These are phyloP conservation scores for Fraxinus albicans DNA, from an alignment of 305 asterid species.

Conservation along the genomic window DNA sequence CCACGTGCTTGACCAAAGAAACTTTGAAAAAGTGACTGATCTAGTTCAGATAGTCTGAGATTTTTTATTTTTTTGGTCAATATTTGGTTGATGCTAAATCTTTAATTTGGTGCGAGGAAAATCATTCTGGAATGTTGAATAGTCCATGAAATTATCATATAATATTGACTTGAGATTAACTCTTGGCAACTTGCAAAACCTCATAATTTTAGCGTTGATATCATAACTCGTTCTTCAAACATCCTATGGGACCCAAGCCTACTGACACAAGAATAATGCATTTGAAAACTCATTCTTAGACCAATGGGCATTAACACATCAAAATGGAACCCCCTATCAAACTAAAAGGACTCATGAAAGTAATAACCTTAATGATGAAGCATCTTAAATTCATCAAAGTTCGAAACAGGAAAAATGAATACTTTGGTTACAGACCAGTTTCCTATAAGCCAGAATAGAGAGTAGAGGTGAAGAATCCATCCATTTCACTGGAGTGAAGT, in stretches of 20 bases:
- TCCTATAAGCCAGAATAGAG: background rate
- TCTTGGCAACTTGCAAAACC: background rate
- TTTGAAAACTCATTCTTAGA: background rate
- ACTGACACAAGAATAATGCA: background rate
- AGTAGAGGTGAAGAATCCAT: background rate
- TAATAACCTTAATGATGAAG: background rate
- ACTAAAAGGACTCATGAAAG: background rate
- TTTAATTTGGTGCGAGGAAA: background rate
- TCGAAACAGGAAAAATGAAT: background rate
- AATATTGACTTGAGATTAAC: background rate
- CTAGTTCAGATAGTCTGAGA: background rate
- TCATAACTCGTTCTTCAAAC: background rate
- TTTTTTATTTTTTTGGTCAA: background rate
- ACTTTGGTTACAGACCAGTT: slow-evolving; percentile 2
- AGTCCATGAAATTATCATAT: background rate
- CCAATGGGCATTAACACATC: background rate
- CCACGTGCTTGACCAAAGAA: slow-evolving; percentile 4
- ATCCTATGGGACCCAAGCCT: background rate
- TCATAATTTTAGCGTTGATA: background rate
- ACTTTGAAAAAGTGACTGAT: background rate
- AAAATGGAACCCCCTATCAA: background rate
- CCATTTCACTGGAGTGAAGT: background rate
- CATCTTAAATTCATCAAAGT: background rate
- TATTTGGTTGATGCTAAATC: background rate
- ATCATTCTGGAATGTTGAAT: background rate